phyloP scores from a whole-genome alignment of 2,329 filamentous ascomycete genomes.

The Cercospora canescens region DNA sequence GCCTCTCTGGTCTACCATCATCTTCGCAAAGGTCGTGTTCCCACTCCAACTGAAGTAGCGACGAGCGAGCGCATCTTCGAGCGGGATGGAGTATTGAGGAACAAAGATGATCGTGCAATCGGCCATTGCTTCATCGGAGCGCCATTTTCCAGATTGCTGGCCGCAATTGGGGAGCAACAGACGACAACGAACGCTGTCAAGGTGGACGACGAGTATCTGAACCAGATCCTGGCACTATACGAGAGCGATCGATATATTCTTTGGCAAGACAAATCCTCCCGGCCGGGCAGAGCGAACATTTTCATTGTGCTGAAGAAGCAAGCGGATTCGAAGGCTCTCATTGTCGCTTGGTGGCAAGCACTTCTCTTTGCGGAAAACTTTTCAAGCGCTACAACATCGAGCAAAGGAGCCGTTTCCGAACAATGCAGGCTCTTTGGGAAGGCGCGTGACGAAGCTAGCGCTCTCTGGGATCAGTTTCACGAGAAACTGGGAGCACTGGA shows the following conservation, averaged over 20 bases:
- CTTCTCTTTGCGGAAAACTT: constrained; percentile 43
- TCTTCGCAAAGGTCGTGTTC: constrained; percentile 46
- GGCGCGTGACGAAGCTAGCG: constrained; percentile 26
- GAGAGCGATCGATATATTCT: constrained; percentile 56
- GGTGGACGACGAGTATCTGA: constrained; percentile 25
- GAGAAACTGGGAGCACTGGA: constrained; percentile 50
- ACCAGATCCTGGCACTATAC: constrained; percentile 55
- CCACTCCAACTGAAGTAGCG: constrained; percentile 67
- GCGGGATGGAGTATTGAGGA: constrained; percentile 65
- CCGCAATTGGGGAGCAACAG: constrained; percentile 25
- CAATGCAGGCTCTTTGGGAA: constrained; percentile 43
- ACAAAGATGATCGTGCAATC: constrained; percentile 46
- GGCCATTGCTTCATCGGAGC: constrained; percentile 58
- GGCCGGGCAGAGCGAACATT: constrained; percentile 30
- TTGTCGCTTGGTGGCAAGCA: constrained; percentile 65
- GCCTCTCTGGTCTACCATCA: constrained; percentile 74
- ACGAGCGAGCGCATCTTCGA: constrained; percentile 59
- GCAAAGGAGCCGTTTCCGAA: neutral
- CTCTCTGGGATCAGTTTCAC: constrained; percentile 49
- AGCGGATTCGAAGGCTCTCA: constrained; percentile 50
- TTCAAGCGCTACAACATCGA: neutral
- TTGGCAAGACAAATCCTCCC: constrained; percentile 48
- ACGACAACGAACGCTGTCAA: constrained; percentile 31
- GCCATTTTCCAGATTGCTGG: constrained; percentile 28
- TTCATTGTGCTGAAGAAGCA: constrained; percentile 65